These are phyloP conservation scores for Misopates orontium DNA, from an alignment of 257 asterid species.

Conservation along the genomic window DNA sequence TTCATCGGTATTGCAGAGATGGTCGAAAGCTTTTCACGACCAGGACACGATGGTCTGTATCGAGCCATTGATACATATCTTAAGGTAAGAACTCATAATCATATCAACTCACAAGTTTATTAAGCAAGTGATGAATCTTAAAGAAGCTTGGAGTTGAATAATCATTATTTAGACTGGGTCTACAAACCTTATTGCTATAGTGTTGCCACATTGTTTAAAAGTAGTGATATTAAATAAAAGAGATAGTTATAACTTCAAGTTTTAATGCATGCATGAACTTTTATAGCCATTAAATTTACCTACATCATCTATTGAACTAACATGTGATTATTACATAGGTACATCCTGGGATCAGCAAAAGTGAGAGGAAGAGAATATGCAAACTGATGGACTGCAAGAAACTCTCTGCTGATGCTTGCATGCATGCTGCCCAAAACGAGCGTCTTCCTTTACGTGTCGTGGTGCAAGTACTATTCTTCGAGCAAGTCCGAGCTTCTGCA, in stretches of 20 bases:
- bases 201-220: too few species aligned
- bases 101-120: too few species aligned
- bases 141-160: too few species aligned
- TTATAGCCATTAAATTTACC: too few species aligned
- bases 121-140: too few species aligned
- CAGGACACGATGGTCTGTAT: constrained; percentile 68
- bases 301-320: background rate
- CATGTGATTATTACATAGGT: constrained; percentile 34
- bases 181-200: too few species aligned
- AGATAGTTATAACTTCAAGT: too few species aligned
- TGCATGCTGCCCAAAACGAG: constrained; percentile 79
- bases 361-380: constrained; percentile 65
- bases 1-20: constrained; percentile 57
- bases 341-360: constrained; percentile 63
- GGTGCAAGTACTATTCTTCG: constrained; percentile 71
- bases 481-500: constrained; percentile 70
- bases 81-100: constrained; percentile 41
- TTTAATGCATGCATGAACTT: too few species aligned
- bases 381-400: constrained; percentile 75
- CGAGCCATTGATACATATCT: constrained; percentile 67
- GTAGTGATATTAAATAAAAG: too few species aligned
- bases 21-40: constrained; percentile 50
- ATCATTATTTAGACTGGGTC: too few species aligned
- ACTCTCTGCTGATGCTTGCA: constrained; percentile 65
- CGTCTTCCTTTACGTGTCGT: constrained; percentile 72